Percentiles rank a stretch among this genome's conserved stretches.
Conservation (phyloP, 352 stramenopile genomes). For the Pythium myriotylum region DNA sequence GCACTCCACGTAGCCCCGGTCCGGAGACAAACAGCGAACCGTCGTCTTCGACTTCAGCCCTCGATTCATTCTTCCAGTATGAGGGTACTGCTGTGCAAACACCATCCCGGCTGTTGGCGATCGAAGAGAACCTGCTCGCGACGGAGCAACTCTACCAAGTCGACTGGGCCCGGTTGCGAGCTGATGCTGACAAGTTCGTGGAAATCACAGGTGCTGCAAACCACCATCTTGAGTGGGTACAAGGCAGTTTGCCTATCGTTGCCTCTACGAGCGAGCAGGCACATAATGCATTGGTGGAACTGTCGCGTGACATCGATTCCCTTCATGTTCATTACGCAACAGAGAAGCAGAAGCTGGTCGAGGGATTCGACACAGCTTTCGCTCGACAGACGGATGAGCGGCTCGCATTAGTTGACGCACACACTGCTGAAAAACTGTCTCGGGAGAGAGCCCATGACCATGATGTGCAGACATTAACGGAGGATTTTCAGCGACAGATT, state of each 20-base stretch:
- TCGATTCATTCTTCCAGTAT: conserved; percentile 39
- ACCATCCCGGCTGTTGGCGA: conserved; percentile 40
- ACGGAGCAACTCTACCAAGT: conserved; percentile 53
- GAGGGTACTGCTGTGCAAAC: conserved; percentile 25
- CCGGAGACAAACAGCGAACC: conserved; percentile 15
- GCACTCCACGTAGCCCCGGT: conserved; percentile 46
- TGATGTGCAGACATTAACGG: conserved; percentile 28
- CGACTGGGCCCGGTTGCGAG: conserved; percentile 45
- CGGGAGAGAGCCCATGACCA: conserved; percentile 32
- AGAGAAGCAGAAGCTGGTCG: conserved; percentile 39
- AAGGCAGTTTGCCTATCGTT: conserved; percentile 50
- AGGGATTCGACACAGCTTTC: conserved; percentile 43
- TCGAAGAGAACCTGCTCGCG: conserved; percentile 47
- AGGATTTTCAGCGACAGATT: conserved; percentile 34
- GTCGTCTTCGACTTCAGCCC: conserved; percentile 6
- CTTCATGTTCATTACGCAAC: conserved; percentile 48
- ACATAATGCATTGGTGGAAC: conserved; percentile 30
- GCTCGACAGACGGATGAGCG: conserved; percentile 52
- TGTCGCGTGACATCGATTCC: conserved; percentile 49
- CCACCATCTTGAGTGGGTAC: conserved; percentile 55
- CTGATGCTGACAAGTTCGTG: conserved; percentile 60
- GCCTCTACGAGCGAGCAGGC: conserved; percentile 38
- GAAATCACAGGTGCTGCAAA: conserved; percentile 54
- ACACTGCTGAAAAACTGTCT: conserved; percentile 35
- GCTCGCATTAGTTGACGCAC: conserved; percentile 36